Evolutionary conservation across 2,329 filamentous ascomycete genomes (phyloP), one percentile per base, ranked within the genome.

Genomic region (Torrubiellomyces zombiae): DNA sequence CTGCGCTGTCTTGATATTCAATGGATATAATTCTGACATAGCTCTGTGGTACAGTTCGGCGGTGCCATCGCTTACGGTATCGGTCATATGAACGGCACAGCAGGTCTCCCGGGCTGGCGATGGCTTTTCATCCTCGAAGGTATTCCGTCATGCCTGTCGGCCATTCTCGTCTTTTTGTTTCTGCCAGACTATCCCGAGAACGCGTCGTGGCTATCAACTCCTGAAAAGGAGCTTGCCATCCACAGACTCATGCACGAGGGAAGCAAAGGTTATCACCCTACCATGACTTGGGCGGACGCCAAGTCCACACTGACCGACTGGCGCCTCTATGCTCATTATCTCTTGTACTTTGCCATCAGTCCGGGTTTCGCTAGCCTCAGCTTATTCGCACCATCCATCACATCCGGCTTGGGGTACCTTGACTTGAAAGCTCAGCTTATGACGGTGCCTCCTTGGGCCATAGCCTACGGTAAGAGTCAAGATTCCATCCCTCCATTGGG

Each of bases 31-130:
- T 18, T 6, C 23, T 19, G 14, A 21, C 3, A 17, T 11, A 22
- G 25, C 17, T 6, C 8, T 7, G 13, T 16, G 7, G 21, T 2
- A 4, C 16, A 48, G 44, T 80, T 71, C 34, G 75, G 76, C 7
- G 77, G 78, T 3, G 60, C 79, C 2, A 63, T 83, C 7, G 77
- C 77, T 1, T 81, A 74, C 32, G 75, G 60, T 1, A 74, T 82
- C 31, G 72, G 73, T 0, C 70, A 75, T 38, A 76, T 83, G 67
- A 70, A 80, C 35, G 61, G 65, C 6, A 46, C 64, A 1, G 47
- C 52, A 1, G 74, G 74, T 3, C 55, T 73, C 13, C 55, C 61
- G 3, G 77, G 69, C 7, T 83, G 77, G 78, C 58, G 75, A 14
- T 83, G 58, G 66, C 58, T 68, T 16, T 68, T 68, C 36, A 59